phyloP scores from a whole-genome alignment of 345 rosid genomes.

The Tarenaya hassleriana region DNA sequence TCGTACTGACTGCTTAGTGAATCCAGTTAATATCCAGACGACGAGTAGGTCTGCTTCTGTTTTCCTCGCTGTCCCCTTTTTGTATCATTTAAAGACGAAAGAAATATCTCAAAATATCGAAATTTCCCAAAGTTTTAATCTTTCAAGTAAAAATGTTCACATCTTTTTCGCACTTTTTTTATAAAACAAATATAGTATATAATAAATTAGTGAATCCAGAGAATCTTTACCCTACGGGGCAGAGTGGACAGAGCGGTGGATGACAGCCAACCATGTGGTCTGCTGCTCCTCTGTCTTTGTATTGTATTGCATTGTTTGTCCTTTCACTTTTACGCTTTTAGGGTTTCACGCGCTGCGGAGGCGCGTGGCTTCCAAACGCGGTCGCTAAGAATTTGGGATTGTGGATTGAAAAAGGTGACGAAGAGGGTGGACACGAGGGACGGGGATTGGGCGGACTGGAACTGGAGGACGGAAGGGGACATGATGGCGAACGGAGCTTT shows the following conservation, averaged over 20 bases:
- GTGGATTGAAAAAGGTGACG: constrained; percentile 46
- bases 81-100: too few relatives aligned
- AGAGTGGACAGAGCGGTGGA: constrained; percentile 22
- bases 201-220: too few relatives aligned
- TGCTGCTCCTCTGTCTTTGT: constrained; percentile 18
- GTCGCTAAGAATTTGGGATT: background rate
- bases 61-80: too few relatives aligned
- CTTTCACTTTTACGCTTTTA: background rate
- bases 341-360: constrained; percentile 11
- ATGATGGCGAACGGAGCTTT: constrained; percentile 74
- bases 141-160: too few relatives aligned
- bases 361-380: background rate
- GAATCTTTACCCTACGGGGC: constrained; percentile 1
- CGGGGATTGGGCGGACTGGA: constrained; percentile 65
- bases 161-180: too few relatives aligned
- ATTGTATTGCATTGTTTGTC: background rate
- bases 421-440: constrained; percentile 75
- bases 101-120: too few relatives aligned
- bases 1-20: too few relatives aligned
- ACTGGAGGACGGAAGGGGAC: constrained; percentile 87
- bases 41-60: too few relatives aligned
- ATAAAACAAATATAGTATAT: too few relatives aligned
- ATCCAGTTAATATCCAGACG: too few relatives aligned
- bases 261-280: constrained; percentile 29
- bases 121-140: too few relatives aligned